Conservation (phyloP, 805 yeast species). For the Kazachstania africana region DNA sequence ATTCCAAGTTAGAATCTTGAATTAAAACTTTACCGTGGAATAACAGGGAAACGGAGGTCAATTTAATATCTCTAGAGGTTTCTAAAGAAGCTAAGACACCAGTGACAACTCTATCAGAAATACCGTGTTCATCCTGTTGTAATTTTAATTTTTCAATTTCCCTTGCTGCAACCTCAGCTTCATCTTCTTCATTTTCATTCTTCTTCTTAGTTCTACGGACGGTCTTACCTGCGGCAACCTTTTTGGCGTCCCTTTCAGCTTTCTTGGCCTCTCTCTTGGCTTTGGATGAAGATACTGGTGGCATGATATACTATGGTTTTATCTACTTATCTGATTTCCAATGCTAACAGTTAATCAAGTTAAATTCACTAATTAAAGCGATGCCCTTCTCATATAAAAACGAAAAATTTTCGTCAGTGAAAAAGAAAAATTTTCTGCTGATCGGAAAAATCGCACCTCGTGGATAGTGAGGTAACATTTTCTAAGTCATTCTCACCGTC, state of each 20-base stretch:
- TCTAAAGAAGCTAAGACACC: constrained; percentile 86
- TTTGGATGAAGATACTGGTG: constrained; percentile 73
- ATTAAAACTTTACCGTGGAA: constrained; percentile 96
- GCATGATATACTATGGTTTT: constrained; percentile 23
- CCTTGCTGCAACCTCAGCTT: constrained; percentile 51
- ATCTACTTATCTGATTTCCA: too few relatives aligned
- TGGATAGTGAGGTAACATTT: too few relatives aligned
- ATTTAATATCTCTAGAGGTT: constrained; percentile 89
- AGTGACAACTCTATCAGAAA: constrained; percentile 94
- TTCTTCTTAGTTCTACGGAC: constrained; percentile 31
- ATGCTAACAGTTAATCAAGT: constrained; percentile 3
- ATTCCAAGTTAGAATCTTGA: constrained; percentile 84
- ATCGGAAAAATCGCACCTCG: too few relatives aligned
- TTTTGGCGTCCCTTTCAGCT: constrained; percentile 96
- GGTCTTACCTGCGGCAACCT: constrained; percentile 67
- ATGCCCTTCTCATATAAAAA: too few relatives aligned
- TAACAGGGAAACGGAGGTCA: constrained; percentile 78
- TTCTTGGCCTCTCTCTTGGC: constrained; percentile 94
- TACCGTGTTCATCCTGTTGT: constrained; percentile 87
- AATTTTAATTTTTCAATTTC: constrained; percentile 78
- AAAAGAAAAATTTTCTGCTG: too few relatives aligned
- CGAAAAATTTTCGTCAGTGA: too few relatives aligned
- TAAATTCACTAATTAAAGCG: constrained; percentile 8
- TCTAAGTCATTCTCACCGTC: too few relatives aligned
- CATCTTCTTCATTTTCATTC: constrained; percentile 34